phyloP scores from a whole-genome alignment of 371 early-diverging fungal genomes.

The Nematocida major region DNA sequence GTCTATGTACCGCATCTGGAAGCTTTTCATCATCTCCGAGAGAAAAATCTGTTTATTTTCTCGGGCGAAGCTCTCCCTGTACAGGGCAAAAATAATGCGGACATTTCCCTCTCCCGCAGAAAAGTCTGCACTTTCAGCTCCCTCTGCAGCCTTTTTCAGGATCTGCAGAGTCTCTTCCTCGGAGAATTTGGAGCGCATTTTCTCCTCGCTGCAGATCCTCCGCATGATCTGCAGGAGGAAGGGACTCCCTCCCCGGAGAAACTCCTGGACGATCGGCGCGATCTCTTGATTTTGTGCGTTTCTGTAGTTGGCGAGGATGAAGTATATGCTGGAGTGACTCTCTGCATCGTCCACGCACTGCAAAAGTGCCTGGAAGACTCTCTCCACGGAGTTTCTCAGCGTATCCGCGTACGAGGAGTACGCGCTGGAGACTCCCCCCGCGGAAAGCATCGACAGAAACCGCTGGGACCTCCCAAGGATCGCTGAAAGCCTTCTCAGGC shows the following conservation, averaged over 20 bases:
- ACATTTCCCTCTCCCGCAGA: not conserved
- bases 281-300: not conserved
- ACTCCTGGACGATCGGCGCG: not conserved
- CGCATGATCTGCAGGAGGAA: not conserved
- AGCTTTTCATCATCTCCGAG: not conserved
- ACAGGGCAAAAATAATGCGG: not conserved
- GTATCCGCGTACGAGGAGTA: conserved; percentile 27
- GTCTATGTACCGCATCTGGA: conserved; percentile 1
- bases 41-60: not conserved
- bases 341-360: not conserved
- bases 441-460: not conserved
- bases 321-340: not conserved
- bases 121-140: not conserved
- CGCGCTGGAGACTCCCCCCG: not conserved
- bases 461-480: conserved; percentile 13
- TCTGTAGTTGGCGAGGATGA: conserved; percentile 7
- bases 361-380: not conserved
- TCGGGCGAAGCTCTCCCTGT: not conserved
- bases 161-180: not conserved
- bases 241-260: not conserved
- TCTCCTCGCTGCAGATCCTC: not conserved
- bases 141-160: not conserved
- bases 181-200: not conserved
- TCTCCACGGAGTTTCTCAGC: not conserved
- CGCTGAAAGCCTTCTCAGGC: not conserved